Conservation (phyloP, 2,329 filamentous ascomycete genomes). For the Tolypocladium album region DNA sequence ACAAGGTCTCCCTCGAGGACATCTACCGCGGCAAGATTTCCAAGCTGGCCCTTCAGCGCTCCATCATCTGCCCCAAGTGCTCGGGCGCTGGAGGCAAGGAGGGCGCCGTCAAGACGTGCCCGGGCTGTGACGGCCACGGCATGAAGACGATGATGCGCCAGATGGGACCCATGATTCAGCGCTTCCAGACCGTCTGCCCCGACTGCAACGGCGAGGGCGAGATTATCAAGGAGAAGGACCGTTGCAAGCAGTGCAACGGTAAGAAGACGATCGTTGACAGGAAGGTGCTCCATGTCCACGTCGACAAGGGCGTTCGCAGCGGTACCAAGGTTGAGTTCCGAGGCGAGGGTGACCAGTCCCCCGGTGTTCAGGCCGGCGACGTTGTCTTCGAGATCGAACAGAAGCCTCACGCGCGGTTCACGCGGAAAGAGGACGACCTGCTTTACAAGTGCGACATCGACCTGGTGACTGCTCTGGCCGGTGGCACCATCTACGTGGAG, state of each 20-base stretch:
- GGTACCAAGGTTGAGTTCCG: conserved; percentile 96
- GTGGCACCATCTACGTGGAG: conserved; percentile 84
- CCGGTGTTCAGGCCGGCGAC: conserved; percentile 86
- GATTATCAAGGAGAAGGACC: conserved; percentile 91
- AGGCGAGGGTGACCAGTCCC: conserved; percentile 92
- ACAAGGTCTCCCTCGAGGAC: conserved; percentile 96
- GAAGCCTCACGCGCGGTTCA: conserved; percentile 94
- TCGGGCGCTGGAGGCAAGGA: conserved; percentile 94
- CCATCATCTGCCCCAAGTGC: conserved; percentile 91
- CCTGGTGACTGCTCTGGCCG: conserved; percentile 85
- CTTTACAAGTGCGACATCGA: conserved; percentile 95
- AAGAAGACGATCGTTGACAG: conserved; percentile 98
- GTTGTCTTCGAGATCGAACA: conserved; percentile 98
- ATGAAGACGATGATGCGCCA: conserved; percentile 99
- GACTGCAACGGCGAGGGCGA: conserved; percentile 98
- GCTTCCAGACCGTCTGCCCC: conserved; percentile 97
- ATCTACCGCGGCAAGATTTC: conserved; percentile 97
- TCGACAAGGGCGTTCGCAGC: conserved; percentile 86
- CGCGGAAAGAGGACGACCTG: conserved; percentile 90
- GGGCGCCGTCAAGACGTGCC: conserved; percentile 88
- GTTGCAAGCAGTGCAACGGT: conserved; percentile 90
- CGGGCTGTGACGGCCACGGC: conserved; percentile 83
- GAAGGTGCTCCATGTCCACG: conserved; percentile 96
- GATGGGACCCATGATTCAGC: conserved; percentile 99
- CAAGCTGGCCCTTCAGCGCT: conserved; percentile 94